Evolutionary conservation across 306 rosid species (phyloP), one percentile per base, ranked within the genome.

Genomic region (Macrotyloma uniflorum): DNA sequence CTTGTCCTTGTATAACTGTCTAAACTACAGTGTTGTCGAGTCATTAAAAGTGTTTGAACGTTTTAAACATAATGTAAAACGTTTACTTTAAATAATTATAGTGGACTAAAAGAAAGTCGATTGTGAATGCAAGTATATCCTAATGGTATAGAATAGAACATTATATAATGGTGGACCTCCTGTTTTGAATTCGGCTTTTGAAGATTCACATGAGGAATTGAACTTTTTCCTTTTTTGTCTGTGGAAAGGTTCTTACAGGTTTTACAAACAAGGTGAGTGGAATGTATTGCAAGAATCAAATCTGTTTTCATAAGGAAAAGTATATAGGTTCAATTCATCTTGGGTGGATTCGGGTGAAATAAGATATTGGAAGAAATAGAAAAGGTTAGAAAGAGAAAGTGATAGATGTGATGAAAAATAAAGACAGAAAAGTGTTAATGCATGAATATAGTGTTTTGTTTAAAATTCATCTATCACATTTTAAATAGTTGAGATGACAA

Each of bases 151-250:
- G 50, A 63, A 46, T 33, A 35, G 50, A 63, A 63, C 63, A 45
- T 47, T 62, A 14, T 22, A 22, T 61, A 18, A 61, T 75, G 79
- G 79, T 30, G 61, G 49, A 13, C 47, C 73, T 33, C 47, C 19
- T 0, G 47, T 46, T 30, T 18, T 8, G 6, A 33, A 18, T 22
- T 18, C 11, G 24, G 8, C 43, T 22, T 33, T 64, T 61, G 1
- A 35, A 64, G 65, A 76, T 65, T 35, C 64, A 69, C 18, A 32
- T 0, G n/a, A 63, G 4, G n/a, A 76, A 16, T 43, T n/a, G 5
- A 26, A 59, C 59, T 45, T 75, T 58, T n/a, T 32, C 18, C 10
- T 30, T 32, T n/a, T 57, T 14, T 58, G 38, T 58, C 19, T 58
- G 6, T 32, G 43, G 13, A 32, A 61, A 61, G 67, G 14, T 30